Evolutionary conservation across 2,329 filamentous ascomycete genomes (phyloP), one percentile per base, ranked within the genome.

Genomic region (Alternaria brassicae): DNA sequence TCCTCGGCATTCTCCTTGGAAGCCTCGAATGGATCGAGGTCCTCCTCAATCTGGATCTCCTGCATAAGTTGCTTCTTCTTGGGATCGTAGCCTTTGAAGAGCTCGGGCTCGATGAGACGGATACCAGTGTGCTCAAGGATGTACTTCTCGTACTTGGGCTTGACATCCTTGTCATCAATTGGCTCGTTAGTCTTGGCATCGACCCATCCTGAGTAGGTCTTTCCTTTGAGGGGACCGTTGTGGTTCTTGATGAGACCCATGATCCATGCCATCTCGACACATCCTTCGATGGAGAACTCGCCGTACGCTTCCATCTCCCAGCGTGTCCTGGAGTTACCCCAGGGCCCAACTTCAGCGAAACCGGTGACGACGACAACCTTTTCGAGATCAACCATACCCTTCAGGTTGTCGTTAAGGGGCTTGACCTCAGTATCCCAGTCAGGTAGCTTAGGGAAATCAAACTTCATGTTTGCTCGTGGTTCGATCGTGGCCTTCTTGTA

Each of bases 291-390:
- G 8, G 95, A 98, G 83, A 99, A 99, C 75, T 97, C 87, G 76
- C 95, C 95, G 68, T 93, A 89, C 1, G 95, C 93, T 79, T 99
- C 95, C 94, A 99, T 99, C 83, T 99, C 95, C 95, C 95, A 99
- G 63, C 95, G 89, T 44, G 95, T 99, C 72, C 95, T 89, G 3
- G 95, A 94, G 84, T 98, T 99, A 84, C 95, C 95, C 96, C 95
- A 99, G 7, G 95, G 95, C 47, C 95, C 93, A 62, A 97, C 88
- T 79, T 99, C 95, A 54, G 95, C 88, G 75, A 99, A 99, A 77
- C 95, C 95, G 61, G 95, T 97, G 61, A 99, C 91, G 44, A 99
- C 95, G 17, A 99, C 93, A 5, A 98, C 93, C 84, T 96, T 97
- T 74, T 98, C 95, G 39, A 99, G 88, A 74, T 99, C 94, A 52